Base-by-base conservation (phyloP, 306 rosid species). In the Alnus rubra region DNA sequence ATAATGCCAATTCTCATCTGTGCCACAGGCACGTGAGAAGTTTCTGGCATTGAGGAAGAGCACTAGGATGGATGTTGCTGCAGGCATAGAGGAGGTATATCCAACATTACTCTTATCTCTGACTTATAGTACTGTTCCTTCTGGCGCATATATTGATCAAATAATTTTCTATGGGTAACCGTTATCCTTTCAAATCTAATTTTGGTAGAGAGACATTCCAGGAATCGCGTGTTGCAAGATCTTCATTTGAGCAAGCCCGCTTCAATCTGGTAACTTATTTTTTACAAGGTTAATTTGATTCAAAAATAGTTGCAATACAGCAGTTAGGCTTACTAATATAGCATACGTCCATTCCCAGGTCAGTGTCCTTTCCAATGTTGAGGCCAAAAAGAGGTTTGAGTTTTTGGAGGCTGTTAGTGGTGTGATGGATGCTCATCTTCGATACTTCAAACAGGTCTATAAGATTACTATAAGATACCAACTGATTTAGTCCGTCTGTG, bases 351-450 rank as follows among this genome's bases (percentile, higher is more conserved):
- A 69, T 30, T 9, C 75, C 79, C 86, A 90, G 95, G 90, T 89
- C 51, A 79, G 85, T 51, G 88, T 89, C 60, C 92, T 92, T 55
- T 89, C 88, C 52, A 85, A 85, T 71, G 76, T 92, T 56, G 97
- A 92, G 85, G 82, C 88, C 76, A 90, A 82, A 80, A 92, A 85
- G 88, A 87, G 86, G 78, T 90, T 82, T 82, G 93, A 92, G 76
- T 90, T 92, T 88, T 79, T 88, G 73, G 96, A 90, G 87, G 84
- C 93, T 73, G 83, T 92, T 53, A 79, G 91, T 63, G 93, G 92
- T 75, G 78, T 89, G 78, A 89, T 92, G 97, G 93, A 92, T 78
- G 92, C 96, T 74, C 97, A 90, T 88, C 93, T 89, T 79, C 90
- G 89, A 80, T 90, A 89, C 86, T 92, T 90, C 88, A 91, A 90